phyloP scores from a whole-genome alignment of 164 flowering plant species.

The Magnolia kwangsiensis region DNA sequence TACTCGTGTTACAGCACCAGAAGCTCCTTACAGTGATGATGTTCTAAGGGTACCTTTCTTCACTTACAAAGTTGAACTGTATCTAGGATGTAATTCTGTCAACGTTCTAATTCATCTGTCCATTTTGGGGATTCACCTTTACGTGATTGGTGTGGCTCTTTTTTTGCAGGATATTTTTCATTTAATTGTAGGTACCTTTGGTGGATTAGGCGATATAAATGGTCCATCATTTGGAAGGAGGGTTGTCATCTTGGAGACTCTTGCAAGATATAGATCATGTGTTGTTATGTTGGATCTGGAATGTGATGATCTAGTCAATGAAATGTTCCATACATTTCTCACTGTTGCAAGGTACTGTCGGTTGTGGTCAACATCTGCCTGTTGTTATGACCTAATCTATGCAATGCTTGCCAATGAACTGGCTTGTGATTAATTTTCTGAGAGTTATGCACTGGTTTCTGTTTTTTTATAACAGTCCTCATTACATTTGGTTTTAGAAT shows the following conservation, averaged over 20 bases:
- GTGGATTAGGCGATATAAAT: slow-evolving; percentile 70
- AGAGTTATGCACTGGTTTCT: not conserved
- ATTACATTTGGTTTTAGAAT: no score
- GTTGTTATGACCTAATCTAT: slow-evolving; percentile 1
- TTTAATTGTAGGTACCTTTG: slow-evolving; percentile 77
- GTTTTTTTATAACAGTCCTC: not conserved
- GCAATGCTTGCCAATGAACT: not conserved
- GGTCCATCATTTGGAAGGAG: slow-evolving; percentile 88
- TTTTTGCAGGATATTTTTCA: slow-evolving; percentile 74
- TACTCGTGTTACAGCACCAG: slow-evolving; percentile 95
- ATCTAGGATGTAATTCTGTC: not conserved
- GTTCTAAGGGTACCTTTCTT: slow-evolving; percentile 60
- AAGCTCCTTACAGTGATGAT: slow-evolving; percentile 91
- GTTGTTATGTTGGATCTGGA: slow-evolving; percentile 98
- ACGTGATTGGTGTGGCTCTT: slow-evolving; percentile 15
- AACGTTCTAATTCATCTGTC: not conserved
- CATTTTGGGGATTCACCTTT: not conserved
- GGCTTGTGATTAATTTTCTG: not conserved
- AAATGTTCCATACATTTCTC: slow-evolving; percentile 76
- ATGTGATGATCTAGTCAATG: slow-evolving; percentile 83
- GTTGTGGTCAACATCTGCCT: not conserved
- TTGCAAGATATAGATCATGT: slow-evolving; percentile 94
- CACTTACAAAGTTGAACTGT: slow-evolving; percentile 8
- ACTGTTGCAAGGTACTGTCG: slow-evolving; percentile 73
- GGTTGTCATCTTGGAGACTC: slow-evolving; percentile 85